phyloP scores from a whole-genome alignment of 495 filamentous ascomycete species.

The Gamarada debralockiae region DNA sequence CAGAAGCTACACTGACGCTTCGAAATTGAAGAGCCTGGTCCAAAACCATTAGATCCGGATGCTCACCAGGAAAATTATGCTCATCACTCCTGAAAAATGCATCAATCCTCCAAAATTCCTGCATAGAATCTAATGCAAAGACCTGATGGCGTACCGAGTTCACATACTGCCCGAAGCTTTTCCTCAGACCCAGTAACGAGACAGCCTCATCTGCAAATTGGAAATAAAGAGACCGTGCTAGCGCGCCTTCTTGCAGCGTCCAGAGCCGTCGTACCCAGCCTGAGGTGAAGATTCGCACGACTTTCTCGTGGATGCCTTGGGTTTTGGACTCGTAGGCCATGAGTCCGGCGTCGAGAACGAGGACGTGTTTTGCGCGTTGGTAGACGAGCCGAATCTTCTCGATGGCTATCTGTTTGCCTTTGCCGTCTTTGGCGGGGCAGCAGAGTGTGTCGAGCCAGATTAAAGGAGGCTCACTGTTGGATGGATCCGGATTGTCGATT shows the following conservation, averaged over 20 bases:
- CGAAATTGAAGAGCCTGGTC: constrained; percentile 25
- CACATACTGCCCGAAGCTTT: constrained; percentile 1
- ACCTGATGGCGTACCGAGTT: constrained; percentile 2
- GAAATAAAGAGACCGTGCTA: constrained; percentile 23
- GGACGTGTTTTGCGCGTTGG: constrained; percentile 19
- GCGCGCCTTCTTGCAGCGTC: constrained; percentile 28
- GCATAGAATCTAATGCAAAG: neutral
- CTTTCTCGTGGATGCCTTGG: constrained; percentile 1
- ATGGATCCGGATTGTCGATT: neutral
- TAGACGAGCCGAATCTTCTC: constrained; percentile 25
- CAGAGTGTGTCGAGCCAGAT: constrained; percentile 34
- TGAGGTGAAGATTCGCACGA: constrained; percentile 24
- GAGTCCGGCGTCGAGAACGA: constrained; percentile 27
- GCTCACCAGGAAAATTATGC: neutral
- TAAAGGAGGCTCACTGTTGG: constrained; percentile 1
- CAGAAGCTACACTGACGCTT: constrained; percentile 27
- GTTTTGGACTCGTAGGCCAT: constrained; percentile 7
- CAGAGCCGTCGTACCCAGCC: constrained; percentile 28
- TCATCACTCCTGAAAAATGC: constrained; percentile 3
- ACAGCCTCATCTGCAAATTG: constrained; percentile 25
- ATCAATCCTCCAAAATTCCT: constrained; percentile 8
- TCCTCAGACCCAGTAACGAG: neutral
- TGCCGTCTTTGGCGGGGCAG: constrained; percentile 23
- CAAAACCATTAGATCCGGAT: neutral
- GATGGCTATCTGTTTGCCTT: constrained; percentile 21